These are phyloP conservation scores for Huntiella decipiens DNA, from an alignment of 2,329 filamentous ascomycete genomes.

Conservation along the genomic window DNA sequence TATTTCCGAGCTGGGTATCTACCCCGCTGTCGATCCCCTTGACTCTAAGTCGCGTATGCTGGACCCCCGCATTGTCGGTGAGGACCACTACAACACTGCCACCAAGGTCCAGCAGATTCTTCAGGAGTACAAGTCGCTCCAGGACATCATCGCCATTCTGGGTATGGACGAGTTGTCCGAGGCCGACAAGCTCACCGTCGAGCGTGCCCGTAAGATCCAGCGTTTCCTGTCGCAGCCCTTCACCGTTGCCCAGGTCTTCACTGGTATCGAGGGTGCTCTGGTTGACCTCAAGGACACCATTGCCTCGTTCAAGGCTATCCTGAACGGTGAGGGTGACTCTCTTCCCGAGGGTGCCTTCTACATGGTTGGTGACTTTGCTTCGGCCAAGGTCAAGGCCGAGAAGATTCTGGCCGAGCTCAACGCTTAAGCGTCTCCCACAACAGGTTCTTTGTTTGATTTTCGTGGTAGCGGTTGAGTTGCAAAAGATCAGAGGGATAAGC, in stretches of 20 bases:
- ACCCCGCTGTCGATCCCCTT: conserved; percentile 98
- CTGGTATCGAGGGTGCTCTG: conserved; percentile 84
- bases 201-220: conserved; percentile 99
- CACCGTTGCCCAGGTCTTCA: conserved; percentile 71
- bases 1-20: conserved; percentile 99
- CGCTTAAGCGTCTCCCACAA: conserved; percentile 19
- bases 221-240: conserved; percentile 99
- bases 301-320: conserved; percentile 88
- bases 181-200: conserved; percentile 98
- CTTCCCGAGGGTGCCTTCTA: conserved; percentile 89
- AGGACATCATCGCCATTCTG: conserved; percentile 99
- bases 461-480: conserved; percentile 5
- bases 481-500: conserved; percentile 11
- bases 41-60: conserved; percentile 99
- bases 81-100: conserved; percentile 94
- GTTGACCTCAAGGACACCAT: conserved; percentile 99
- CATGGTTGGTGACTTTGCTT: conserved; percentile 95
- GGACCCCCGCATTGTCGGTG: conserved; percentile 92
- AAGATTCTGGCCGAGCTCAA: conserved; percentile 94
- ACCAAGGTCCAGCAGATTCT: conserved; percentile 96
- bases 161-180: conserved; percentile 99
- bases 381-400: conserved; percentile 90
- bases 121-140: conserved; percentile 99
- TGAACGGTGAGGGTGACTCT: conserved; percentile 85
- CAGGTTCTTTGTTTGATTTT: neutral